Evolutionary conservation across 140 eudicot species (phyloP), one percentile per base, ranked within the genome.

Genomic region (Erigeron philadelphicus): DNA sequence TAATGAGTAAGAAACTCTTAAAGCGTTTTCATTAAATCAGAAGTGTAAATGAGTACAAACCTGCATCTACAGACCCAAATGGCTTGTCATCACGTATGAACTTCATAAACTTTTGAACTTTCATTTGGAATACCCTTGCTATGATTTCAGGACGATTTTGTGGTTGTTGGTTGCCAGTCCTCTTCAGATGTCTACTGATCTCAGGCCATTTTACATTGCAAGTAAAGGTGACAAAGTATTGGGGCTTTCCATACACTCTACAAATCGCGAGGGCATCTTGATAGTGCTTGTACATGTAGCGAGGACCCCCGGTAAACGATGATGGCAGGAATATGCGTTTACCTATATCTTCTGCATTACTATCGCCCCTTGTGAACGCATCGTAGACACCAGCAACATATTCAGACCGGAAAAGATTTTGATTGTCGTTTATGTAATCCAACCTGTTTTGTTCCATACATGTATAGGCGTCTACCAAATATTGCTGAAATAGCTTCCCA

Each of bases 251-350:
- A 23, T 66, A 21, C 9, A 11, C 45, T 19, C 23, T 47, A 7
- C 59, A 66, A 21, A 56, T 70, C 0, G 56, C 74, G 0, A 70
- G 43, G 0, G 56, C 74, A 56, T 70, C 45, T 9, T 70, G 74
- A 21, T 70, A 70, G 7, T 70, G 66, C 7, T 70, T 68, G n/a
- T 50, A 53, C 73, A 53, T 68, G n/a, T 68, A 68, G 16, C 73
- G 3, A 0, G 2, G 73, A 40, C 9, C 45, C 19, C 44, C 66
- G 6, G 16, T 15, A 5, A 68, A 53, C 0, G 73, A 68, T 4
- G 64, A 9, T 0, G 63, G 50, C 17, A 54, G 16, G 9, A 53
- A n/a, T 0, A 12, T 35, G 0, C 40, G 0, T 40, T 17, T 53
- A 5, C 64, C 64, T 0, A 68, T 19, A 42, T 57, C 49, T 6